Base-by-base conservation (phyloP, 2,329 filamentous ascomycete species). In the Phaeoacremonium minimum region DNA sequence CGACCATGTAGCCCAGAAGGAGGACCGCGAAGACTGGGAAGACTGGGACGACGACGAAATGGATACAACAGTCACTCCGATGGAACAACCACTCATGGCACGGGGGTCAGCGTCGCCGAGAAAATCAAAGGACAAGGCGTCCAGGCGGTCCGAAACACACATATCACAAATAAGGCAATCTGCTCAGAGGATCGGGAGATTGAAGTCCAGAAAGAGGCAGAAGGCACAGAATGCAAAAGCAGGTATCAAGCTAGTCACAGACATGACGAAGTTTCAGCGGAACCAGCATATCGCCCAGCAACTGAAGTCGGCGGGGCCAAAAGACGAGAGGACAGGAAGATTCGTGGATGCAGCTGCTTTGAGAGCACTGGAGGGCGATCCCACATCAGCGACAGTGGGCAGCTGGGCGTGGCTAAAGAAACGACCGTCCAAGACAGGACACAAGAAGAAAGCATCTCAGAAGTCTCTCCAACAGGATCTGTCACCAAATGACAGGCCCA, bases 201-300 rank as follows among this genome's bases (percentile, higher is more conserved):
- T 73, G 15, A 81, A 72, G 51, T 85, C 80, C 4, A 72, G 72
- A 37, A 70, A 73, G 18, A 69, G 79, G 35, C 79, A 84, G 49
- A 77, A 75, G 49, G 68, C 70, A 15, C 68, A 80, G 51, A 77
- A 81, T 55, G 67, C 71, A 38, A 69, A 73, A 58, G 75, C 75
- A 7, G 80, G 80, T 11, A 85, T 86, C 51, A 81, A 68, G 44
- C 56, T 88, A 15, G 78, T 87, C 45, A 89, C 85, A 3, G 81
- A 82, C 51, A 82, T 87, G 66, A 65, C 77, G 42, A 64, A 57
- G 42, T 67, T 67, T 53, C 75, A 62, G 17, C 50, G 47, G 32
- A 58, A 55, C 46, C 68, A 52, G 54, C 69, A 57, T 45, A 55
- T 52, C 15, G 51, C 49, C 11, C 51, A 54, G 26, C 51, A 59